Evolutionary conservation across 768 basidiomycete species (phyloP).

Genomic region (Trametopsis cervina): DNA sequence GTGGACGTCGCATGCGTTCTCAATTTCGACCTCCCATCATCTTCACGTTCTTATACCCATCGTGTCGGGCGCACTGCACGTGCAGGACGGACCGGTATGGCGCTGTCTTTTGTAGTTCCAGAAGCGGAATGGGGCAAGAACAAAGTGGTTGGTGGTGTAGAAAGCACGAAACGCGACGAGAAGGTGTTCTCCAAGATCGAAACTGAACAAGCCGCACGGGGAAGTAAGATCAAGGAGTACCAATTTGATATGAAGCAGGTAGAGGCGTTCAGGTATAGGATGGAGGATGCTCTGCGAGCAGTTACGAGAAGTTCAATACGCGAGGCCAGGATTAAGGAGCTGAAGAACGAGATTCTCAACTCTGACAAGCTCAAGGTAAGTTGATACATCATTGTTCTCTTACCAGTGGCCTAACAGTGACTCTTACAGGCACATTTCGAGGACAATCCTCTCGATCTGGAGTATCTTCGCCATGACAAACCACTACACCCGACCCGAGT

Average conservation of each 20-base stretch:
- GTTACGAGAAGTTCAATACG: constrained; percentile 82
- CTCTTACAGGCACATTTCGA: constrained; percentile 85
- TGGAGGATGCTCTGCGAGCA: constrained; percentile 90
- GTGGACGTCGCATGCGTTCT: constrained; percentile 94
- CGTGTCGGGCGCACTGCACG: constrained; percentile 95
- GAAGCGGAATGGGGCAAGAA: constrained; percentile 62
- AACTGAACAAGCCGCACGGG: constrained; percentile 57
- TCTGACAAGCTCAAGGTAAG: constrained; percentile 92
- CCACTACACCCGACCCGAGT: constrained; percentile 85
- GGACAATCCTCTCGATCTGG: constrained; percentile 90
- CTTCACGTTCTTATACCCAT: constrained; percentile 86
- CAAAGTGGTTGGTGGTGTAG: constrained; percentile 62
- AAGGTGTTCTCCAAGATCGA: constrained; percentile 70
- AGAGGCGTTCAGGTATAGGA: constrained; percentile 94
- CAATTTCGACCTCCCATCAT: constrained; percentile 95
- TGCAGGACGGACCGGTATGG: constrained; percentile 88
- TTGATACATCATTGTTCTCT: constrained; percentile 15
- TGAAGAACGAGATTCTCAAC: constrained; percentile 89
- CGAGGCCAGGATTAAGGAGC: constrained; percentile 90
- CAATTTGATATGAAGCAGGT: constrained; percentile 94
- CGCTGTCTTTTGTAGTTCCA: constrained; percentile 83
- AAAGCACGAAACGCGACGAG: constrained; percentile 72
- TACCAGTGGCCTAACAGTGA: constrained; percentile 2
- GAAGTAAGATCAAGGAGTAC: constrained; percentile 73
- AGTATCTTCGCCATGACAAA: constrained; percentile 90